A percentile compares a stretch with the other conserved stretches of the same genome.
Evolutionary conservation across 2,329 filamentous ascomycete genomes (phyloP).

Genomic region (Talaromyces atroroseus): DNA sequence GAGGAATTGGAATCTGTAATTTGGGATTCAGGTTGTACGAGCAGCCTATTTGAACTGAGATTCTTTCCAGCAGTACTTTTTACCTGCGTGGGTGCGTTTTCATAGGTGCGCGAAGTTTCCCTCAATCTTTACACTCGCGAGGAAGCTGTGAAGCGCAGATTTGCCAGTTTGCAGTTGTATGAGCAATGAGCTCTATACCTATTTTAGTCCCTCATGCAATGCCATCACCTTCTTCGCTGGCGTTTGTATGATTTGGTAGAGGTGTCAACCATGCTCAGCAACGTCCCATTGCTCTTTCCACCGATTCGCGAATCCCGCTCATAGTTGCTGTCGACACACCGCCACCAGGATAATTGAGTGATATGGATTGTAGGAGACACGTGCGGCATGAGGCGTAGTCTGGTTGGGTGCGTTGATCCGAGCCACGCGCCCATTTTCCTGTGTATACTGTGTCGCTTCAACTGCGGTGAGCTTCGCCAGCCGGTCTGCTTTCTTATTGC

Average conservation of each 20-base stretch:
- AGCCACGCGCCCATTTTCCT: too few relatives aligned
- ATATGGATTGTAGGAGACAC: too few relatives aligned
- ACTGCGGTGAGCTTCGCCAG: too few relatives aligned
- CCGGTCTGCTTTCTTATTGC: too few relatives aligned
- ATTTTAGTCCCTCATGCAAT: neutral
- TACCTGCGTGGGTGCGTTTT: neutral
- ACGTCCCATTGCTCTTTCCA: conserved; percentile 2
- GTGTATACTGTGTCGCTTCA: too few relatives aligned
- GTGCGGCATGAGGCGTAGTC: too few relatives aligned
- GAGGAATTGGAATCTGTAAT: too few relatives aligned
- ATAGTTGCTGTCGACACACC: neutral
- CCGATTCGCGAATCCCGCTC: neutral
- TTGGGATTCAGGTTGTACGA: too few relatives aligned
- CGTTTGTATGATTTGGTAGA: neutral
- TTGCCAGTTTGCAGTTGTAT: neutral
- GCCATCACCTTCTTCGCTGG: neutral
- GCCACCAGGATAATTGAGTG: too few relatives aligned
- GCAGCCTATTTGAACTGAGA: too few relatives aligned
- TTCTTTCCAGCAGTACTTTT: neutral
- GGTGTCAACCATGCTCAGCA: neutral
- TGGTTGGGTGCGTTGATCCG: too few relatives aligned
- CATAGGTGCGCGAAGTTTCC: neutral
- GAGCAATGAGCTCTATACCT: neutral
- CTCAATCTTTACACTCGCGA: neutral
- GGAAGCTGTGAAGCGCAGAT: neutral